Evolutionary conservation across 495 filamentous ascomycete species (phyloP).

Genomic region (Neurospora sp.): DNA sequence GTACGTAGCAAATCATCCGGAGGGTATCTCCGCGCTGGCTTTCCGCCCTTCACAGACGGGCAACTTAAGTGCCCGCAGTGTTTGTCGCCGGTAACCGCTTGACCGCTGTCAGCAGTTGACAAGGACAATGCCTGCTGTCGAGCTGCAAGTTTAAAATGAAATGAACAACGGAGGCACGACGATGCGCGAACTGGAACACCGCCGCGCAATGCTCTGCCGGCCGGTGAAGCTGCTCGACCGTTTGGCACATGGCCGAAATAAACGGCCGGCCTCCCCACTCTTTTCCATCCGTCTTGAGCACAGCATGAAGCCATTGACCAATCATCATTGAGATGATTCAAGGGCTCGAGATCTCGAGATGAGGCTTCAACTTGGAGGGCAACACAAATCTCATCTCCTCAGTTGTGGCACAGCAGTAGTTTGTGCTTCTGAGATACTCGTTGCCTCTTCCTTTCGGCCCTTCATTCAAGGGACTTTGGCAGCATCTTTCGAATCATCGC

Average conservation of each 20-base stretch:
- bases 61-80: background rate
- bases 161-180: background rate
- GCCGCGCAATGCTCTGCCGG: background rate
- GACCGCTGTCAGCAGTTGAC: background rate
- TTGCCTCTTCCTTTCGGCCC: background rate
- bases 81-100: background rate
- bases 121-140: background rate
- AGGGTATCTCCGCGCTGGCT: background rate
- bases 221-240: background rate
- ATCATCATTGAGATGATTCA: background rate
- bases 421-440: background rate
- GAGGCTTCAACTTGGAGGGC: background rate
- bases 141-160: background rate
- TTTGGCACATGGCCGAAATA: background rate
- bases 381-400: background rate
- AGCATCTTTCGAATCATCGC: background rate
- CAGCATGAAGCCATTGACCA: background rate
- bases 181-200: background rate
- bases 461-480: background rate
- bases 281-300: background rate
- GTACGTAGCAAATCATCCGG: background rate
- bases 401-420: background rate
- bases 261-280: background rate
- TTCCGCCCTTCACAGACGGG: background rate
- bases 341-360: background rate